Evolutionary conservation across 805 yeast species (phyloP).

Genomic region (Candida dendrica): DNA sequence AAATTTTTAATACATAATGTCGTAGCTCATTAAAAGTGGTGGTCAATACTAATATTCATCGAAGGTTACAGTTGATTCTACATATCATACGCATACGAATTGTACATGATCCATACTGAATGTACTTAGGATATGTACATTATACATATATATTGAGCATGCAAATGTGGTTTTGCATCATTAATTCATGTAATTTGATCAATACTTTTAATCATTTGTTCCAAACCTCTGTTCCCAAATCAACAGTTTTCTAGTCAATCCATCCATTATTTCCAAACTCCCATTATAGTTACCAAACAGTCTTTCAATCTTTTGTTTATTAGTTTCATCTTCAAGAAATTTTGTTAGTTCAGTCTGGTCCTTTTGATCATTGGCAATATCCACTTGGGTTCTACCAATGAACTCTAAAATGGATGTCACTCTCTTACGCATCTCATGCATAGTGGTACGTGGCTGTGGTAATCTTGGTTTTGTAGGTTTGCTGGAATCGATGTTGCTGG

Average conservation of each 20-base stretch:
- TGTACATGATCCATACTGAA: too few relatives aligned
- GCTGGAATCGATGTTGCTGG: slow-evolving; percentile 40
- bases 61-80: too few relatives aligned
- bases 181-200: too few relatives aligned
- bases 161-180: too few relatives aligned
- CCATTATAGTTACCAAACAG: slow-evolving; percentile 47
- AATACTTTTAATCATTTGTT: too few relatives aligned
- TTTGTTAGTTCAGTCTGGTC: slow-evolving; percentile 43
- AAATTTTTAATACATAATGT: too few relatives aligned
- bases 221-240: slow-evolving; percentile 72
- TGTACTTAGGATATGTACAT: too few relatives aligned
- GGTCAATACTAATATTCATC: too few relatives aligned
- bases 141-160: too few relatives aligned
- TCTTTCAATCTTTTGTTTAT: slow-evolving; percentile 30
- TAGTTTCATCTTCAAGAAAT: slow-evolving; percentile 34
- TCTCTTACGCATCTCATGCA: slow-evolving; percentile 81
- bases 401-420: slow-evolving; percentile 88
- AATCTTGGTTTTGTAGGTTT: slow-evolving; percentile 79
- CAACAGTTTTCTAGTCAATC: slow-evolving; percentile 60
- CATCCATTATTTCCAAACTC: slow-evolving; percentile 62
- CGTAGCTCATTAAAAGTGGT: too few relatives aligned
- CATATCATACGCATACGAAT: too few relatives aligned
- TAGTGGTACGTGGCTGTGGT: slow-evolving; percentile 67
- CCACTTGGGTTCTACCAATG: slow-evolving; percentile 80
- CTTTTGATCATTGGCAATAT: slow-evolving; percentile 67